These are phyloP conservation scores for Amanita inopinata DNA, from an alignment of 768 basidiomycete genomes.

Conservation along the genomic window DNA sequence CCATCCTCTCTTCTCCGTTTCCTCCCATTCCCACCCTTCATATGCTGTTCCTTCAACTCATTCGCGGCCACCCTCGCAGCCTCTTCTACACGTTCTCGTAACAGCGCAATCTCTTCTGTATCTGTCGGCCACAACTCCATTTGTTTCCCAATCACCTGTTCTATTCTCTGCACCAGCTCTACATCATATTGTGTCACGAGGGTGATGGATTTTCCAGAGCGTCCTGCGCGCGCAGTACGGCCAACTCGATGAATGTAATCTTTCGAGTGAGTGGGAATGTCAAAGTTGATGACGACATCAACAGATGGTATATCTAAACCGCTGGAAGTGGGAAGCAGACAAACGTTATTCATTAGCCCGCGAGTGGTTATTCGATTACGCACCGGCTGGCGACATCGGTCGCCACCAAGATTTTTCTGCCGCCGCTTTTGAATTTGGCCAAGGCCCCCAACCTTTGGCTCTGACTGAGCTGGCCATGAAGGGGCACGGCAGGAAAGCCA, in stretches of 20 bases:
- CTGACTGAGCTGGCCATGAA: conserved; percentile 93
- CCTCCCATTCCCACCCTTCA: conserved; percentile 30
- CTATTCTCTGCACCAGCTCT: conserved; percentile 91
- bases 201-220: conserved; percentile 94
- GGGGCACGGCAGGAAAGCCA: conserved; percentile 89
- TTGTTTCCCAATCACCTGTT: conserved; percentile 84
- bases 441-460: conserved; percentile 89
- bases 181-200: conserved; percentile 98
- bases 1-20: conserved; percentile 35
- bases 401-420: conserved; percentile 84
- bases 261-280: conserved; percentile 95
- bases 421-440: conserved; percentile 92
- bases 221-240: conserved; percentile 94
- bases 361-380: conserved; percentile 18
- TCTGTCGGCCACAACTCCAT: conserved; percentile 85
- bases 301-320: conserved; percentile 95
- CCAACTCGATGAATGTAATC: conserved; percentile 99
- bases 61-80: conserved; percentile 68
- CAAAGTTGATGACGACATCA: conserved; percentile 96
- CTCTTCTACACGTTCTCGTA: conserved; percentile 85
- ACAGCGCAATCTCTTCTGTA: conserved; percentile 77
- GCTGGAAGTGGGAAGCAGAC: conserved; percentile 25
- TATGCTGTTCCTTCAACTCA: conserved; percentile 72
- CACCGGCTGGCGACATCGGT: conserved; percentile 94
- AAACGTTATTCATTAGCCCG: not conserved